Percentiles rank a stretch among this genome's conserved stretches.
These are phyloP conservation scores for Udeniomyces megalosporus DNA, from an alignment of 768 basidiomycete species.

Conservation along the genomic window DNA sequence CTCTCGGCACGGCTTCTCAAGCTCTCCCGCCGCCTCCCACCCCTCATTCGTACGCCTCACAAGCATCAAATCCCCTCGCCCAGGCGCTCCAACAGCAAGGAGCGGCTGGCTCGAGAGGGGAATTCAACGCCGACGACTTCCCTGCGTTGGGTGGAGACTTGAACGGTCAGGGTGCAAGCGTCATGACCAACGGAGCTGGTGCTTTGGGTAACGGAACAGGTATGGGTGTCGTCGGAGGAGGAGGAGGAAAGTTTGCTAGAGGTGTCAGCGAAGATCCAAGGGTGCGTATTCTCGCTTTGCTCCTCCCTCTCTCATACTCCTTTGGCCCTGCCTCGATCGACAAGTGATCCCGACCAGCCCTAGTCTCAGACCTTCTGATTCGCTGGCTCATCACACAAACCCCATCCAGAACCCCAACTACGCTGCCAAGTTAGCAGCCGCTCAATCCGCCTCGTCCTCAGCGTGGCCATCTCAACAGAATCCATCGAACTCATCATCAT, in stretches of 20 bases:
- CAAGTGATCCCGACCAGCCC: not conserved
- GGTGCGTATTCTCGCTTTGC: not conserved
- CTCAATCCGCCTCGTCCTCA: not conserved
- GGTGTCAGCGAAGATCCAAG: conserved; percentile 12
- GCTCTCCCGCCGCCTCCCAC: conserved; percentile 2
- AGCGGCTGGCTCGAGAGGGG: not conserved
- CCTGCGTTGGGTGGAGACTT: conserved; percentile 12
- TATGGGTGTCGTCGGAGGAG: conserved; percentile 10
- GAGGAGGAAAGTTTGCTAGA: conserved; percentile 11
- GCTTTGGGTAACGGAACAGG: conserved; percentile 8
- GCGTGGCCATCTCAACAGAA: conserved; percentile 13
- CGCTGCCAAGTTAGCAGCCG: conserved; percentile 7
- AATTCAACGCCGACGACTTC: conserved; percentile 16
- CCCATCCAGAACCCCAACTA: conserved; percentile 7
- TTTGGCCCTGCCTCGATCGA: too few relatives aligned
- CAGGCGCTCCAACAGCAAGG: conserved; percentile 4
- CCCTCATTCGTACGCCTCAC: conserved; percentile 12
- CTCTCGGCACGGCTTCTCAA: not conserved
- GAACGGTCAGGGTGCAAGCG: not conserved
- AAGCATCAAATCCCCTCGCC: not conserved
- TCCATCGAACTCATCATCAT: not conserved
- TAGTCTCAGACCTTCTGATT: not conserved
- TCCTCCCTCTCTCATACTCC: not conserved
- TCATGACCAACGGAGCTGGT: conserved; percentile 6
- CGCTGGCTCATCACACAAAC: not conserved